phyloP scores from a whole-genome alignment of 805 yeast species.

The Scheffersomyces ergatensis region DNA sequence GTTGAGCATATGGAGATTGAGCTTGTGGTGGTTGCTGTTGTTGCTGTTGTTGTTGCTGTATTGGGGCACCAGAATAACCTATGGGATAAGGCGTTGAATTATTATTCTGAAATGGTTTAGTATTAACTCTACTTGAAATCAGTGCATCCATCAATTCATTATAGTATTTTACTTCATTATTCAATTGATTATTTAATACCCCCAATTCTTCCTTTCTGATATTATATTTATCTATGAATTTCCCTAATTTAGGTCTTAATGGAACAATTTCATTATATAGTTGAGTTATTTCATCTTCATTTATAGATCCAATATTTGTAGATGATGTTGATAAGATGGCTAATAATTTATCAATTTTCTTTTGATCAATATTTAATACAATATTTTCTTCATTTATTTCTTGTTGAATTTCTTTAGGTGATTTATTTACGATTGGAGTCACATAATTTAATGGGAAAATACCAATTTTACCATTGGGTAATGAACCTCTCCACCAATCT shows the following conservation, averaged over 20 bases:
- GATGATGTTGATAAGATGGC: slow-evolving; percentile 38
- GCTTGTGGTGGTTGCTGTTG: slow-evolving; percentile 3
- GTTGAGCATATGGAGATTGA: not conserved
- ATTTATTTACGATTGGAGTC: slow-evolving; percentile 66
- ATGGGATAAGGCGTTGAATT: slow-evolving; percentile 11
- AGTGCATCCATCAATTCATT: slow-evolving; percentile 62
- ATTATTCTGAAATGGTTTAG: slow-evolving; percentile 4
- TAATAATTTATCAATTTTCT: slow-evolving; percentile 68
- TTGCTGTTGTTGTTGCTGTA: slow-evolving; percentile 3
- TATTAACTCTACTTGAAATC: slow-evolving; percentile 19
- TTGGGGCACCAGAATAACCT: not conserved
- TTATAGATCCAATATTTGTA: slow-evolving; percentile 26
- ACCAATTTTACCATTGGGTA: slow-evolving; percentile 73
- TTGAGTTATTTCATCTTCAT: slow-evolving; percentile 67
- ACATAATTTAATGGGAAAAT: slow-evolving; percentile 93
- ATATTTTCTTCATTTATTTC: slow-evolving; percentile 51
- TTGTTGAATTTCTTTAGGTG: slow-evolving; percentile 54
- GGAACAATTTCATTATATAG: slow-evolving; percentile 72
- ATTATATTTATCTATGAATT: slow-evolving; percentile 73
- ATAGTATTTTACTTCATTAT: slow-evolving; percentile 65
- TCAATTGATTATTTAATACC: slow-evolving; percentile 67
- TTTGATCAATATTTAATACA: slow-evolving; percentile 47
- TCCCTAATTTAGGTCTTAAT: slow-evolving; percentile 70
- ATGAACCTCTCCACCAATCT: slow-evolving; percentile 95
- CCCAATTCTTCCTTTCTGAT: slow-evolving; percentile 75